Base-by-base conservation (phyloP, 2,329 filamentous ascomycete genomes). In the Atkinsonella texensis region DNA sequence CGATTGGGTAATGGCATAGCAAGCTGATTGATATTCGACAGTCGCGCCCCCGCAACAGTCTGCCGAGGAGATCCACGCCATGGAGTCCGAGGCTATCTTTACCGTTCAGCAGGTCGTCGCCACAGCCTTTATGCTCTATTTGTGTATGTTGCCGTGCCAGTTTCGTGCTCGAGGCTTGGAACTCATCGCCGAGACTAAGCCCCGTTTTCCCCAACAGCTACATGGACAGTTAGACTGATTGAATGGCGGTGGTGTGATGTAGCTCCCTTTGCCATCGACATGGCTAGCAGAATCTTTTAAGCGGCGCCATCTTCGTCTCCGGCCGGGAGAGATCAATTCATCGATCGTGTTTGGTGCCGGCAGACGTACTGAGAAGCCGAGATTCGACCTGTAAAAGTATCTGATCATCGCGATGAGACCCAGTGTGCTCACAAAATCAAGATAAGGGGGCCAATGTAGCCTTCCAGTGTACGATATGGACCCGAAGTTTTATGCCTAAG, bases 41-140 rank as follows among this genome's bases (percentile, higher is more conserved):
- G 81, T 81, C 73, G 81, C 76, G 59, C 77, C 86, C 70, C 84
- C 84, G 65, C 82, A 81, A 66, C 77, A 81, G 61, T 81, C 81
- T 53, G 72, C 79, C 53, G 81, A 84, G 67, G 85, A 90, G 76
- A 77, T 90, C 65, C 76, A 76, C 63, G 73, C 74, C 62, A 76
- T 83, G 66, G 85, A 90, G 74, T 73, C 74, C 54, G 78, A 84
- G 65, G 85, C 87, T 48, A 73, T 72, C 62, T 74, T 76, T 59
- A 85, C 83, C 48, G 73, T 91, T 58, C 81, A 85, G 71, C 76
- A 75, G 61, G 84, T 84, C 55, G 64, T 84, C 51, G 76, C 79
- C 40, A 80, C 81, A 15, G 83, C 82, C 56, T 73, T 83, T 40
- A 68, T 86, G 48, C 76, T 93, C 47, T 91, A 91, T 65, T 71